Conservation (phyloP, 2,329 filamentous ascomycete genomes). For the Calonectria pteridis region DNA sequence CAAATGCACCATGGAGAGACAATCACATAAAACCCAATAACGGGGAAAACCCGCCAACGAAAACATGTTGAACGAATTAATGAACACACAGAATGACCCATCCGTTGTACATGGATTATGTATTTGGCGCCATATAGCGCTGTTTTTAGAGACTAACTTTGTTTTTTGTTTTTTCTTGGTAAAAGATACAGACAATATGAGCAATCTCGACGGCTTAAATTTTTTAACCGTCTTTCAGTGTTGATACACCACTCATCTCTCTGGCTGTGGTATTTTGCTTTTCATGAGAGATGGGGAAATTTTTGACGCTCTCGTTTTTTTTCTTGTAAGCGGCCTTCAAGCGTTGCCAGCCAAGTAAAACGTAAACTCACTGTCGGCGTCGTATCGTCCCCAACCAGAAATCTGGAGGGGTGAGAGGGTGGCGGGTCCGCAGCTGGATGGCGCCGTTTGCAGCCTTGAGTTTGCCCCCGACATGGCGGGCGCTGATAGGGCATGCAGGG, state of each 20-base stretch:
- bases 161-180: background rate
- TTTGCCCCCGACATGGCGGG: background rate
- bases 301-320: background rate
- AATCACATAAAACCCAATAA: background rate
- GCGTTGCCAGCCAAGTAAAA: background rate
- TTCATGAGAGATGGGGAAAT: background rate
- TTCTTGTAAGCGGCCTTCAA: background rate
- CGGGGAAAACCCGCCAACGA: conserved; percentile 5
- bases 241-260: background rate
- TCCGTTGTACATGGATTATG: conserved; percentile 30
- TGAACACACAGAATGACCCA: conserved; percentile 2
- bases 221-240: background rate
- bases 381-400: background rate
- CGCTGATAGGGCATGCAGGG: background rate
- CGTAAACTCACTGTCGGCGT: background rate
- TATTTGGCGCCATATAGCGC: conserved; percentile 14
- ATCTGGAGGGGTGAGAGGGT: background rate
- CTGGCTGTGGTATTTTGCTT: background rate
- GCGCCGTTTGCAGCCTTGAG: background rate
- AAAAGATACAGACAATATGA: conserved; percentile 4
- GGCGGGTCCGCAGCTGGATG: background rate
- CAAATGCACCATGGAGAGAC: background rate
- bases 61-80: conserved; percentile 20
- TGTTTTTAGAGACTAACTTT: background rate
- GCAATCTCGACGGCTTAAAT: background rate